Evolutionary conservation across 495 filamentous ascomycete species (phyloP).

Genomic region (Aspergillus bridgeri): DNA sequence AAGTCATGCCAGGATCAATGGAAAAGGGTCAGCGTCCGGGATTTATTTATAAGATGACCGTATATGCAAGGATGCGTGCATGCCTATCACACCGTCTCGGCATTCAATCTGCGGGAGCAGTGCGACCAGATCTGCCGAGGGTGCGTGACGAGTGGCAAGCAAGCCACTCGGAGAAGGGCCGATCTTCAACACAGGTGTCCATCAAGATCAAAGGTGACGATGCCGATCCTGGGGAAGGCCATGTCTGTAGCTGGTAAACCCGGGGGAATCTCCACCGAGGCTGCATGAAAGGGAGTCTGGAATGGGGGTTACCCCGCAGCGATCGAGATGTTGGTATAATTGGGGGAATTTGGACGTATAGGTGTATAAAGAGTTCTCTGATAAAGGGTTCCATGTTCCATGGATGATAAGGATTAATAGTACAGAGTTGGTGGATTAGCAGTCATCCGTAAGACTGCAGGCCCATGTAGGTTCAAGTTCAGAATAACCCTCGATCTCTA

Average conservation of each 20-base stretch:
- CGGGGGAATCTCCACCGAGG: neutral
- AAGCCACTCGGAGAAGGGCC: constrained; percentile 31
- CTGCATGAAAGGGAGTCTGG: neutral
- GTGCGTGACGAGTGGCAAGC: neutral
- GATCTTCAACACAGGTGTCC: constrained; percentile 5
- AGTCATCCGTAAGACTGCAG: too few species aligned
- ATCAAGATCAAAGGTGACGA: neutral
- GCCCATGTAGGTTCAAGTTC: too few species aligned
- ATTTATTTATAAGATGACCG: neutral
- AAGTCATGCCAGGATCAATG: neutral
- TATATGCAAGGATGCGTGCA: neutral
- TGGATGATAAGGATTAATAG: too few species aligned
- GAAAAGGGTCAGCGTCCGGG: neutral
- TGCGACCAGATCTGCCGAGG: constrained; percentile 18
- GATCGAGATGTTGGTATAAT: too few species aligned
- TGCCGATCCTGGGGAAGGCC: constrained; percentile 1
- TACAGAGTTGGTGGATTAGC: too few species aligned
- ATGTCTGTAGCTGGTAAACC: neutral
- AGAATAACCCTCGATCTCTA: too few species aligned
- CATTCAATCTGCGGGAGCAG: neutral
- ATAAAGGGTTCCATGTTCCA: too few species aligned
- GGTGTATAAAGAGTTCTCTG: too few species aligned
- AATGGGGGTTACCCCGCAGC: neutral
- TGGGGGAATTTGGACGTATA: too few species aligned
- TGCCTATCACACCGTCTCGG: neutral